Percentiles rank a stretch among this genome's conserved stretches.
phyloP scores from a whole-genome alignment of 768 basidiomycete species.

The Holtermanniella nyarrowii region DNA sequence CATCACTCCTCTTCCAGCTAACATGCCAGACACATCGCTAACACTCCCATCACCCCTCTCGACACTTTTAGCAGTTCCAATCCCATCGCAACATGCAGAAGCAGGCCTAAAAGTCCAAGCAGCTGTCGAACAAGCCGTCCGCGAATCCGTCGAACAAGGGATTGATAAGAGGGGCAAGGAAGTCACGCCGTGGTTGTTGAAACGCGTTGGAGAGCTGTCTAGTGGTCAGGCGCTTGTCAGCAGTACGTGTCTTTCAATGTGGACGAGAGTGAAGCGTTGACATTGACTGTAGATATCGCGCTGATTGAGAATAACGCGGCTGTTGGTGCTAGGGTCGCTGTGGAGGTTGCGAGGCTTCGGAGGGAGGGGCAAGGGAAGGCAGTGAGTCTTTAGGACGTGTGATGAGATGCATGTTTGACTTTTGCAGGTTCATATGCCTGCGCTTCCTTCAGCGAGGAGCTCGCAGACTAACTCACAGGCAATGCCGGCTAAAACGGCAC shows the following conservation, averaged over 20 bases:
- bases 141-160: slow-evolving; percentile 71
- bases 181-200: slow-evolving; percentile 87
- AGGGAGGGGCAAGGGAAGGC: too few species aligned
- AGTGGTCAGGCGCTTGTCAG: slow-evolving; percentile 61
- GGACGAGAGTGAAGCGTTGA: background rate
- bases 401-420: too few species aligned
- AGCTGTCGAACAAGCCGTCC: slow-evolving; percentile 72
- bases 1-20: background rate
- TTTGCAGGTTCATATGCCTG: too few species aligned
- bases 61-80: slow-evolving; percentile 76
- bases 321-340: slow-evolving; percentile 49
- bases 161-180: slow-evolving; percentile 73
- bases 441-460: too few species aligned
- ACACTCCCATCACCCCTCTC: slow-evolving; percentile 66
- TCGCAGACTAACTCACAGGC: too few species aligned
- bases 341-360: slow-evolving; percentile 54
- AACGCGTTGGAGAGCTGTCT: slow-evolving; percentile 70
- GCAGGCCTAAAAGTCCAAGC: slow-evolving; percentile 60
- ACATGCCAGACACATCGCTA: slow-evolving; percentile 53
- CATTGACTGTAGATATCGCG: slow-evolving; percentile 55
- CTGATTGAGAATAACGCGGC: slow-evolving; percentile 78
- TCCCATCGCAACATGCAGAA: slow-evolving; percentile 63
- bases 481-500: too few species aligned
- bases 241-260: slow-evolving; percentile 46
- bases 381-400: too few species aligned